phyloP scores from a whole-genome alignment of 805 yeast genomes.

The Candida sanyiensis region DNA sequence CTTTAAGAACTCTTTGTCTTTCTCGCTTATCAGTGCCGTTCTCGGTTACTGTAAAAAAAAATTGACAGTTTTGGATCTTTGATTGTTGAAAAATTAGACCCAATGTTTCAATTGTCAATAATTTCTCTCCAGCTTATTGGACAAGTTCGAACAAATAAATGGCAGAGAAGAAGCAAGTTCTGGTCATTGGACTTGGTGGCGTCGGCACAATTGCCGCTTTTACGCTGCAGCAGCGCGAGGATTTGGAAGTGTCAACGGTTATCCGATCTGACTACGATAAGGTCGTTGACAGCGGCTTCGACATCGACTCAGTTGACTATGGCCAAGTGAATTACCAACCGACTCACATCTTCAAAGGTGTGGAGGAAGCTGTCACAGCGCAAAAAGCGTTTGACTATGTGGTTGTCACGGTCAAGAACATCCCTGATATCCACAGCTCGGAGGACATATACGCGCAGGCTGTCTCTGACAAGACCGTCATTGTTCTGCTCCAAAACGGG shows the following conservation, averaged over 20 bases:
- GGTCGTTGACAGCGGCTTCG: constrained; percentile 45
- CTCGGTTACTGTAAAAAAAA: background rate
- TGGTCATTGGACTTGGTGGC: constrained; percentile 74
- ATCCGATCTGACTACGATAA: constrained; percentile 54
- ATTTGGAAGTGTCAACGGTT: constrained; percentile 49
- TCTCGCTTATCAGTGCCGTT: background rate
- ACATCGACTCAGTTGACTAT: constrained; percentile 52
- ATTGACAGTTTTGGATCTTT: too few species aligned
- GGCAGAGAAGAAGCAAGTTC: constrained; percentile 28
- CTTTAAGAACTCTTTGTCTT: background rate
- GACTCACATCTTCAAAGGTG: constrained; percentile 31
- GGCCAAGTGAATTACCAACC: constrained; percentile 54
- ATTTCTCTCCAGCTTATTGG: too few species aligned
- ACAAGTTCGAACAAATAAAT: too few species aligned
- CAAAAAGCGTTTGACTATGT: constrained; percentile 45
- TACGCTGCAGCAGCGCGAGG: constrained; percentile 43
- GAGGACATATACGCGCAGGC: constrained; percentile 48
- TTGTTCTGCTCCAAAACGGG: constrained; percentile 59
- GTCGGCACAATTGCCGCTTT: constrained; percentile 72
- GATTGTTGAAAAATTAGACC: too few species aligned
- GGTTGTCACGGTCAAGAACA: constrained; percentile 56
- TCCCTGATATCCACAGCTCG: constrained; percentile 54
- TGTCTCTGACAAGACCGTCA: constrained; percentile 39
- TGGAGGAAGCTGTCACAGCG: constrained; percentile 25
- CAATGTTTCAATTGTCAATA: too few species aligned